phyloP scores from a whole-genome alignment of 352 stramenopile genomes.

The Pythium aquatile region DNA sequence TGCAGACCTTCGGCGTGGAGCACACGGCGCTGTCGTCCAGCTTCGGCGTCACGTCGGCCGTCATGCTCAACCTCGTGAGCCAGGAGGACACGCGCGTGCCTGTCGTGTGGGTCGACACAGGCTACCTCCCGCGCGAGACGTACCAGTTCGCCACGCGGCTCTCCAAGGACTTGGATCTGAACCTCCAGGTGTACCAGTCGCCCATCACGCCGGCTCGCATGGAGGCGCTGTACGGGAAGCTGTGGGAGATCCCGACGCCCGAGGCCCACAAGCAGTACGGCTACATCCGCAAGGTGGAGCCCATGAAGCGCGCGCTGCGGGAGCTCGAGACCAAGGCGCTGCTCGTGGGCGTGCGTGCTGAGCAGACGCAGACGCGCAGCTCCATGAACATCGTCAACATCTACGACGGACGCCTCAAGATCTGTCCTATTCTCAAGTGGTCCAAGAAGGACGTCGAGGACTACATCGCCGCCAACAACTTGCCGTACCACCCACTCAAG shows the following conservation, averaged over 20 bases:
- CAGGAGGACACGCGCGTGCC: constrained; percentile 51
- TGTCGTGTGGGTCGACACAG: constrained; percentile 84
- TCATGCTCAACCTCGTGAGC: constrained; percentile 81
- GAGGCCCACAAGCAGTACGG: constrained; percentile 81
- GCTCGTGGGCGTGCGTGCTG: constrained; percentile 76
- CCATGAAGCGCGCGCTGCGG: constrained; percentile 71
- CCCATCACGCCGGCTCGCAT: constrained; percentile 73
- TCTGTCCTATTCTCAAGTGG: constrained; percentile 85
- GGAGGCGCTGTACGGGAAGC: constrained; percentile 84
- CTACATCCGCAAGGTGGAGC: constrained; percentile 84
- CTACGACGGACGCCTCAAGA: constrained; percentile 81
- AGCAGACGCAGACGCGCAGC: constrained; percentile 71
- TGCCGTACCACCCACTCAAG: constrained; percentile 87
- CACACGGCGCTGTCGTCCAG: constrained; percentile 76
- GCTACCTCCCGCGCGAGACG: constrained; percentile 80
- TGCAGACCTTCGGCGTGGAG: constrained; percentile 58
- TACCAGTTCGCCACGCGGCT: constrained; percentile 79
- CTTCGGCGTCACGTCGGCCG: constrained; percentile 84
- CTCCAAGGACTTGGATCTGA: constrained; percentile 58
- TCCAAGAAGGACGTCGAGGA: constrained; percentile 70
- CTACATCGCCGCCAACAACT: constrained; percentile 64
- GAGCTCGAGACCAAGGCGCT: constrained; percentile 62
- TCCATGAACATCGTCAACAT: constrained; percentile 75
- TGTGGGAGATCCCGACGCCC: constrained; percentile 67
- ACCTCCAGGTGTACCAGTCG: constrained; percentile 79